phyloP scores from a whole-genome alignment of 2,329 filamentous ascomycete species.

The Aspergillus carbonarius region DNA sequence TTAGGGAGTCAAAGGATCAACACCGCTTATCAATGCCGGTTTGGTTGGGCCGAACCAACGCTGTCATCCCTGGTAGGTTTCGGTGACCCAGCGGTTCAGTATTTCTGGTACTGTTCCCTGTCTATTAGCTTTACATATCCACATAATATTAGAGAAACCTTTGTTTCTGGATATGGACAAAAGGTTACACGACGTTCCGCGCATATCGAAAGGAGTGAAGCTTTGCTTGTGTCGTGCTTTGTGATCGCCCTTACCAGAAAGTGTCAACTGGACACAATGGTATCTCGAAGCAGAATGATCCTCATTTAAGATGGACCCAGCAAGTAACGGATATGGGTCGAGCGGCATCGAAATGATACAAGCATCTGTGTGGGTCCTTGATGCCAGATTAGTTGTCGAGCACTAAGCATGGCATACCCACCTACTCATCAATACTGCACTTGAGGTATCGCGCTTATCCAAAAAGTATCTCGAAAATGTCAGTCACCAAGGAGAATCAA shows the following conservation, averaged over 20 bases:
- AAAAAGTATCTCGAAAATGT: no score
- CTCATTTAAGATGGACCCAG: background rate
- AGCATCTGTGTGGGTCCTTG: background rate
- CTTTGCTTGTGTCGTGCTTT: background rate
- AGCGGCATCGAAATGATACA: background rate
- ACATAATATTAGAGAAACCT: no score
- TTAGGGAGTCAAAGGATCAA: background rate
- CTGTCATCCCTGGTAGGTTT: background rate
- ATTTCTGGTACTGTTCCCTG: background rate
- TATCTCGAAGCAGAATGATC: background rate
- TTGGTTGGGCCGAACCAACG: background rate
- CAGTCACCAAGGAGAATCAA: no score
- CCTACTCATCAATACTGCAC: no score
- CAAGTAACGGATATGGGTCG: no score
- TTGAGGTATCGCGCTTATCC: no score
- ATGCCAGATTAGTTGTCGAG: background rate
- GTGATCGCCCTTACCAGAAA: background rate
- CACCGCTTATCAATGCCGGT: background rate
- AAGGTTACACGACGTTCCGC: background rate
- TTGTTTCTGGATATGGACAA: background rate
- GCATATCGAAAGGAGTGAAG: no score
- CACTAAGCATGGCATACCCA: no score
- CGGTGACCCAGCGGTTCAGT: background rate
- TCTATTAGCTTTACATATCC: background rate
- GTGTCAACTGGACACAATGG: background rate